Percentiles rank a stretch among this genome's conserved stretches.
phyloP scores from a whole-genome alignment of 345 rosid genomes.

The Anacardium occidentale region DNA sequence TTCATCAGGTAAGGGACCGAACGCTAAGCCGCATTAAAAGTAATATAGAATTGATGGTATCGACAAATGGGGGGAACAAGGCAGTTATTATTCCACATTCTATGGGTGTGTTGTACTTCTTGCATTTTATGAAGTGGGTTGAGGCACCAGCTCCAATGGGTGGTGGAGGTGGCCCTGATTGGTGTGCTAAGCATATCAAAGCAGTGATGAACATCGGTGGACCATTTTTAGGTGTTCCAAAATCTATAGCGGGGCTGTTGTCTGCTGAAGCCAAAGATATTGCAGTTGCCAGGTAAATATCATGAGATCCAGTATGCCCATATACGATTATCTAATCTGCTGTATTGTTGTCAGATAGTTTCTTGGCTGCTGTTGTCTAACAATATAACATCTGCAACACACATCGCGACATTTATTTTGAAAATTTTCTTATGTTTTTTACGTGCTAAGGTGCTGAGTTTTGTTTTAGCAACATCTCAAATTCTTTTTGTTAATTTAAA shows the following conservation, averaged over 20 bases:
- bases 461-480: neutral
- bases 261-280: slow-evolving; percentile 94
- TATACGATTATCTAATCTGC: neutral
- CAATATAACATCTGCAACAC: neutral
- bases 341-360: neutral
- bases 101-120: slow-evolving; percentile 91
- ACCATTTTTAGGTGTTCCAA: slow-evolving; percentile 94
- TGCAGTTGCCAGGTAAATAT: slow-evolving; percentile 81
- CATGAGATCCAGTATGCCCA: neutral
- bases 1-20: slow-evolving; percentile 77
- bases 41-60: slow-evolving; percentile 76
- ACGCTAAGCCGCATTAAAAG: slow-evolving; percentile 83
- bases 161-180: slow-evolving; percentile 91
- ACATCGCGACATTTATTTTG: neutral
- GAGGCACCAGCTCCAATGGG: slow-evolving; percentile 98
- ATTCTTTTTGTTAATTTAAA: too few species aligned
- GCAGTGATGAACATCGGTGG: slow-evolving; percentile 93
- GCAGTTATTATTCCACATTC: slow-evolving; percentile 95
- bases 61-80: slow-evolving; percentile 73
- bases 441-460: neutral
- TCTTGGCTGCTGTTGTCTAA: neutral
- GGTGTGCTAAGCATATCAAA: slow-evolving; percentile 95
- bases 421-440: neutral
- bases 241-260: slow-evolving; percentile 84
- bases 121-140: slow-evolving; percentile 99